Evolutionary conservation across 148 eudicot genomes (phyloP).

Genomic region (Rhododendron kiyosumense): DNA sequence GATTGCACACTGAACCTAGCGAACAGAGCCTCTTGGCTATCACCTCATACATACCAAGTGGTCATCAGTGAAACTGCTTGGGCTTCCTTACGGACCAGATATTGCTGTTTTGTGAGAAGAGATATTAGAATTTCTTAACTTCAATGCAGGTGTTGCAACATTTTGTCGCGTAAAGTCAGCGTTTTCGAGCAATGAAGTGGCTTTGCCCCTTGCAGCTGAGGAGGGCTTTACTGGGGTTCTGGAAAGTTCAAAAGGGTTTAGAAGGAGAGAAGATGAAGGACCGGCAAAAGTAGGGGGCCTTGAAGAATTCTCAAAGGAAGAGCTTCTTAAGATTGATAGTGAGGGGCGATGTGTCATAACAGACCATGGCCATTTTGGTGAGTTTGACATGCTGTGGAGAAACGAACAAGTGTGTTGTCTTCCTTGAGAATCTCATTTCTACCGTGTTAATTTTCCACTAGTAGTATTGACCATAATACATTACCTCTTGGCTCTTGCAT

Average conservation of each 20-base stretch:
- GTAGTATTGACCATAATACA: background rate
- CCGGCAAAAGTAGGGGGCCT: slow-evolving; percentile 42
- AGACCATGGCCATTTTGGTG: slow-evolving; percentile 95
- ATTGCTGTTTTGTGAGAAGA: background rate
- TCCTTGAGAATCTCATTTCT: background rate
- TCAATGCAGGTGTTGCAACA: slow-evolving; percentile 84
- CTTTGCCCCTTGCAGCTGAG: slow-evolving; percentile 78
- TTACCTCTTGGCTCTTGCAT: background rate
- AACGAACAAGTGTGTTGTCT: background rate
- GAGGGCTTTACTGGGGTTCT: slow-evolving; percentile 95
- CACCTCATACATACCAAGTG: background rate
- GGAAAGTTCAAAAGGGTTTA: slow-evolving; percentile 38
- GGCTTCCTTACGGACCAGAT: background rate
- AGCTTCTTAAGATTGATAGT: slow-evolving; percentile 70
- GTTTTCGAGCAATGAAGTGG: slow-evolving; percentile 72
- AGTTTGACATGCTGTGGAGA: slow-evolving; percentile 16
- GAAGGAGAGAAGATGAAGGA: slow-evolving; percentile 26
- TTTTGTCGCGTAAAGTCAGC: slow-evolving; percentile 88
- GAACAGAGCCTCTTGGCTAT: background rate
- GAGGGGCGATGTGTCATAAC: slow-evolving; percentile 95
- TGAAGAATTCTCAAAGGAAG: slow-evolving; percentile 59
- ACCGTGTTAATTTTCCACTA: background rate
- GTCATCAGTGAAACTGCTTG: background rate
- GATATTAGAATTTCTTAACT: background rate
- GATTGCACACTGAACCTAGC: background rate